Evolutionary conservation across 805 yeast genomes (phyloP), one percentile per base, ranked within the genome.

Genomic region (Yamadazyma paraphyllophila): DNA sequence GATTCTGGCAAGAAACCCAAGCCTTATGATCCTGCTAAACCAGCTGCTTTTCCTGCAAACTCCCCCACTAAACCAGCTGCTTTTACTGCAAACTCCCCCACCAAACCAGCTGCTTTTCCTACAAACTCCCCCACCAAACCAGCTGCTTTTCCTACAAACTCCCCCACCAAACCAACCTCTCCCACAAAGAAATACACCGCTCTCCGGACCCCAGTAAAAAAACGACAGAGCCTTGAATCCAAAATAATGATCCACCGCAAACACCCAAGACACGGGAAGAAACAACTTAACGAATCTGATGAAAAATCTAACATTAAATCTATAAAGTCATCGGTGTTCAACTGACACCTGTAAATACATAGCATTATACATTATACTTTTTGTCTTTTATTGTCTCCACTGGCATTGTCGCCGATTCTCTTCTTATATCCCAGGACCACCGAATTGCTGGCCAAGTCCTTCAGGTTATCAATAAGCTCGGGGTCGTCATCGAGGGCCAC

Each of bases 401-500:
- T 63, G 35, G 61, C 61, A 29, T 17, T 13, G 4, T 13, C 26
- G 7, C 25, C 36, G 3, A 20, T 5, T 35, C 26, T 38, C 38
- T 26, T 25, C 36, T 48, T 42, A 13, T 47, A 47, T 39, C 51
- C 54, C 29, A 26, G 29, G 33, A 53, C 63, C 29, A 32, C 29
- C 2, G 37, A 54, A 44, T 59, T 59, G 14, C 62, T 59, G n/a
- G 15, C 24, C 14, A 64, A 62, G 41, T 46, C 55, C 29, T 48
- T 48, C 31, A 46, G 39, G 13, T 55, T 61, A 29, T 51, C 55
- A 27, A 42, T 39, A 15, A 51, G 36, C 27, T 30, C 40, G 9
- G 30, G 14, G 32, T 51, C 49, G 31, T 49, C 56, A 45, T 83
- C 90, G 2, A 79, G 61, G 43, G 68, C 72, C 2, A 85, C 68